Conservation (phyloP, 78 protist species). For the Dictyostelium citrinum region DNA sequence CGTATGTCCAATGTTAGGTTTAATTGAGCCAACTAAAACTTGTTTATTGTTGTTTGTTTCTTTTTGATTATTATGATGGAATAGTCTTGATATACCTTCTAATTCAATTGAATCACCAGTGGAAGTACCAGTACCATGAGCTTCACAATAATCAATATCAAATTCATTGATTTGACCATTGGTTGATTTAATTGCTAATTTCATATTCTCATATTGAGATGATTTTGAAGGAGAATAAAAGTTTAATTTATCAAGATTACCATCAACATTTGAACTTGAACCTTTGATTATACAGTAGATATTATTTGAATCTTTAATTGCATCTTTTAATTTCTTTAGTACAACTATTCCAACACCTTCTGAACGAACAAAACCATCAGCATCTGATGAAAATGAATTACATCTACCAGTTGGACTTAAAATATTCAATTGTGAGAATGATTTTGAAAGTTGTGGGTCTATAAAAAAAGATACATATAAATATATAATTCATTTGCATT, state of each 20-base stretch:
- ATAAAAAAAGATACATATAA: too few species aligned
- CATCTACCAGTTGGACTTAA: background rate
- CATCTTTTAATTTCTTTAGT: constrained; percentile 17
- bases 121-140: constrained; percentile 83
- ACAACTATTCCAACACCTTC: constrained; percentile 86
- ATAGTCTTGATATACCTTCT: constrained; percentile 1
- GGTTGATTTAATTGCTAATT: background rate
- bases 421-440: background rate
- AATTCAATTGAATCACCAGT: constrained; percentile 83
- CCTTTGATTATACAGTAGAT: constrained; percentile 74
- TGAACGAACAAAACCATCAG: background rate
- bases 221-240: background rate
- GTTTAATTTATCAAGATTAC: constrained; percentile 11
- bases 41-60: background rate
- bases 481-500: background rate
- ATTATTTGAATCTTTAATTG: constrained; percentile 38
- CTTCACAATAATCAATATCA: constrained; percentile 37
- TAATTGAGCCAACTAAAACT: background rate
- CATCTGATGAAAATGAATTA: background rate
- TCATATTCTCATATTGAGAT: constrained; percentile 16
- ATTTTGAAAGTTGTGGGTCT: background rate
- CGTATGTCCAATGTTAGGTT: background rate
- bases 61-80: background rate
- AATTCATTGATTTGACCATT: background rate
- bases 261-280: constrained; percentile 76